Evolutionary conservation across 805 yeast genomes (phyloP).

Genomic region (Lipomyces yamanashiensis): DNA sequence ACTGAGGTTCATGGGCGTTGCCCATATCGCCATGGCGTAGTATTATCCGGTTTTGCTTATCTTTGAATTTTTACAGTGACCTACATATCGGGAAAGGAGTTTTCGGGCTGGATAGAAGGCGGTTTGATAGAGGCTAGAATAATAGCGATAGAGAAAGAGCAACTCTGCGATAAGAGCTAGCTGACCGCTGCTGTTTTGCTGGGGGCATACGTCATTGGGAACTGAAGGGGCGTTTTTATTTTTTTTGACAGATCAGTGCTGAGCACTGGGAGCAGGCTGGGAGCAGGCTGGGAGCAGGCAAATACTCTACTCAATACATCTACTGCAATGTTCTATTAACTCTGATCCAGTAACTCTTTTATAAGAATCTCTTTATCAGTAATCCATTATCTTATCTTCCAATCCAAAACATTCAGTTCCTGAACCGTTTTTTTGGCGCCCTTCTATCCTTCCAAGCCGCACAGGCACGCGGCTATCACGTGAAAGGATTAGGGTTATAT

Average conservation of each 20-base stretch:
- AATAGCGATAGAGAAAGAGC: too few relatives aligned
- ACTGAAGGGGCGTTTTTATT: neutral
- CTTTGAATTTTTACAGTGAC: neutral
- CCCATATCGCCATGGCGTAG: slow-evolving; percentile 14
- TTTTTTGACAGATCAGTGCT: neutral
- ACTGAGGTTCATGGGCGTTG: slow-evolving; percentile 23
- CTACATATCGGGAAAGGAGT: neutral
- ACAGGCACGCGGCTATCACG: slow-evolving; percentile 6
- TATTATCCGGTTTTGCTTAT: neutral
- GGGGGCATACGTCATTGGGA: too few relatives aligned
- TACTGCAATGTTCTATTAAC: too few relatives aligned
- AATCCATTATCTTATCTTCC: neutral
- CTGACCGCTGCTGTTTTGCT: too few relatives aligned
- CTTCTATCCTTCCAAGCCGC: slow-evolving; percentile 1
- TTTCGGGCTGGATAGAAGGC: neutral
- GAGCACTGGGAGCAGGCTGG: neutral
- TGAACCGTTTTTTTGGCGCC: too few relatives aligned
- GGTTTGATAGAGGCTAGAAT: neutral
- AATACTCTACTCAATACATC: too few relatives aligned
- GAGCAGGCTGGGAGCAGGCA: neutral
- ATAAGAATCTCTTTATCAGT: too few relatives aligned
- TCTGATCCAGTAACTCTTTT: too few relatives aligned
- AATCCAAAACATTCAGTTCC: neutral
- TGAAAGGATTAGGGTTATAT: slow-evolving; percentile 3
- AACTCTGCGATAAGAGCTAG: too few relatives aligned